Evolutionary conservation across 2,329 filamentous ascomycete genomes (phyloP).

Genomic region (Monosporascus cannonballus): DNA sequence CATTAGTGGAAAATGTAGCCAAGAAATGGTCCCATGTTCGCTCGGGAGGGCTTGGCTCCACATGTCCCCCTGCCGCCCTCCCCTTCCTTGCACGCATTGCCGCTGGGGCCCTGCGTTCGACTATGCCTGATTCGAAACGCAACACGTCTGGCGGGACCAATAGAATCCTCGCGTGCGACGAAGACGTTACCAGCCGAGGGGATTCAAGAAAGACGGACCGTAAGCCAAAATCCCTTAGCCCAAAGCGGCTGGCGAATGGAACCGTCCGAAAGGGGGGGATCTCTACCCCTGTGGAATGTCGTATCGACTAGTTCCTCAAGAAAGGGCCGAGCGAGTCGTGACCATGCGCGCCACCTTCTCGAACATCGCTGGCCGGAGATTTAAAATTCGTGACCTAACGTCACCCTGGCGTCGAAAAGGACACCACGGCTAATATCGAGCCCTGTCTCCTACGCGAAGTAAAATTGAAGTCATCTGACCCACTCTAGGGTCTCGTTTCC

Average conservation of each 20-base stretch:
- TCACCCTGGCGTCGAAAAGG: not conserved
- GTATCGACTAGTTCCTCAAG: too few relatives aligned
- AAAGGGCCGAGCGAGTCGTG: too few relatives aligned
- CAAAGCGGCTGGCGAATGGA: slow-evolving; percentile 7
- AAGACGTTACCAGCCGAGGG: slow-evolving; percentile 19
- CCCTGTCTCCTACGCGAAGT: not conserved
- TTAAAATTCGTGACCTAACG: too few relatives aligned
- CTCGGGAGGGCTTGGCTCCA: not conserved
- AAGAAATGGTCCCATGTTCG: not conserved
- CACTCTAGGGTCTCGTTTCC: too few relatives aligned
- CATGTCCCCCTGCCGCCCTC: slow-evolving; percentile 2
- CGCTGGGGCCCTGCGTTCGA: slow-evolving; percentile 15
- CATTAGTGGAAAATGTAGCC: not conserved
- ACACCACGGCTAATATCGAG: not conserved
- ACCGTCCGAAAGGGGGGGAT: not conserved
- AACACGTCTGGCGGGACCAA: slow-evolving; percentile 18
- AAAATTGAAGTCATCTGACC: not conserved
- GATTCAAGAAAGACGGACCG: slow-evolving; percentile 13
- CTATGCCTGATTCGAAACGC: slow-evolving; percentile 17
- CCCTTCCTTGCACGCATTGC: slow-evolving; percentile 20
- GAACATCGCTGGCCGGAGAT: too few relatives aligned
- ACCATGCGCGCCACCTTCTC: too few relatives aligned
- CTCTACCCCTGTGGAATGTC: not conserved
- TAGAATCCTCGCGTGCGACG: slow-evolving; percentile 11
- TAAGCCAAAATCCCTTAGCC: slow-evolving; percentile 10